These are phyloP conservation scores for Hirschfeldia incana DNA, from an alignment of 345 rosid species.

Conservation along the genomic window DNA sequence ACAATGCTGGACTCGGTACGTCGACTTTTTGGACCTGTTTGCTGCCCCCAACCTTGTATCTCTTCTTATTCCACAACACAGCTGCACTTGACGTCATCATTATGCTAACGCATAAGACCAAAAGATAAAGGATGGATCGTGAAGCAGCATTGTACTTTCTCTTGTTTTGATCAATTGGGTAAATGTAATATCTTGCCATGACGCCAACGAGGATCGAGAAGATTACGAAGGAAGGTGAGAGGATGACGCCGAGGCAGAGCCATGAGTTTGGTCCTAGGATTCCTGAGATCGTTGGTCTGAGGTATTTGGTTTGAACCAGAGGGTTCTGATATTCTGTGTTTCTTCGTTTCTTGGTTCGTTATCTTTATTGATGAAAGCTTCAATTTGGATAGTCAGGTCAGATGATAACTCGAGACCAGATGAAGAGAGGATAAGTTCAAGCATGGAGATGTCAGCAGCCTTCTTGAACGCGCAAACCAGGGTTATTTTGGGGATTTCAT, in stretches of 20 bases:
- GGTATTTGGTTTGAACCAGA: constrained; percentile 54
- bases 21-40: constrained; percentile 48
- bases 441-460: constrained; percentile 61
- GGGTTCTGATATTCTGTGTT: constrained; percentile 31
- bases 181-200: constrained; percentile 58
- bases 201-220: constrained; percentile 62
- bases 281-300: constrained; percentile 51
- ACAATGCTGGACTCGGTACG: constrained; percentile 33
- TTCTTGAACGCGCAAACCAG: constrained; percentile 57
- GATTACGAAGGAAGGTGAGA: constrained; percentile 56
- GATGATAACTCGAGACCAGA: constrained; percentile 41
- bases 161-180: constrained; percentile 54
- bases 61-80: constrained; percentile 64
- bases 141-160: constrained; percentile 32
- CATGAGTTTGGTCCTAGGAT: constrained; percentile 67
- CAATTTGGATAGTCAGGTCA: constrained; percentile 46
- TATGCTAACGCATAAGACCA: constrained; percentile 52
- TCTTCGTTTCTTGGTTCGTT: constrained; percentile 34
- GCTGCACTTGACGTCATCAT: constrained; percentile 52
- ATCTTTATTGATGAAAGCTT: constrained; percentile 77
- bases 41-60: constrained; percentile 31
- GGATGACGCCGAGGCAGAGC: constrained; percentile 71
- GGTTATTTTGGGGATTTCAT: constrained; percentile 49
- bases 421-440: constrained; percentile 59
- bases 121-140: constrained; percentile 46